Evolutionary conservation across 2,329 filamentous ascomycete genomes (phyloP).

Genomic region (Periconia macrospinosa): DNA sequence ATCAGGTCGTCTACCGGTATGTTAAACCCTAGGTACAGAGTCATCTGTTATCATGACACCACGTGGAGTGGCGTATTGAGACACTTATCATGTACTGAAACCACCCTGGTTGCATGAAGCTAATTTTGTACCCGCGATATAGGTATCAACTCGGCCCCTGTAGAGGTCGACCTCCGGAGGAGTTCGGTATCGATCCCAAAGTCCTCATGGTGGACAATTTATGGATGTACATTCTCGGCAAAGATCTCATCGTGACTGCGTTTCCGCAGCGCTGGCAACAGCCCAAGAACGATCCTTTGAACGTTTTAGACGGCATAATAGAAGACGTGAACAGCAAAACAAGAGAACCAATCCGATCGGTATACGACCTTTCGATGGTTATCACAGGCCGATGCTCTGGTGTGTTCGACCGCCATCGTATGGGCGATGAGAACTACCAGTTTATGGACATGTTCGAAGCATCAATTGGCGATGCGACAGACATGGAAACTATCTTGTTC

Average conservation of each 20-base stretch:
- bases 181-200: constrained; percentile 53
- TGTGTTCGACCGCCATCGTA: constrained; percentile 61
- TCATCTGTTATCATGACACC: too few relatives aligned
- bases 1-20: constrained; percentile 69
- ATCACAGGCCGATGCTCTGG: constrained; percentile 64
- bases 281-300: constrained; percentile 63
- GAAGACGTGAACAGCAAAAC: constrained; percentile 68
- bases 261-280: constrained; percentile 63
- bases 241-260: constrained; percentile 62
- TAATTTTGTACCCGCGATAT: too few relatives aligned
- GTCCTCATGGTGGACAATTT: constrained; percentile 71
- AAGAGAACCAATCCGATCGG: constrained; percentile 59
- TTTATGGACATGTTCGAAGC: constrained; percentile 70
- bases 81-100: too few relatives aligned
- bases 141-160: too few relatives aligned
- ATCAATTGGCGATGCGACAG: constrained; percentile 57
- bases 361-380: constrained; percentile 65
- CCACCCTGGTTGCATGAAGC: too few relatives aligned
- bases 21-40: too few relatives aligned
- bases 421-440: constrained; percentile 62
- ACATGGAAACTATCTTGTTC: constrained; percentile 61
- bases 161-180: constrained; percentile 28
- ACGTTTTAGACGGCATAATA: constrained; percentile 65
- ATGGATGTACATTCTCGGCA: constrained; percentile 65
- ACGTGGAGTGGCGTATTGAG: too few relatives aligned